Conservation (phyloP, 2,329 filamentous ascomycete genomes). For the Phaeoacremonium minimum region DNA sequence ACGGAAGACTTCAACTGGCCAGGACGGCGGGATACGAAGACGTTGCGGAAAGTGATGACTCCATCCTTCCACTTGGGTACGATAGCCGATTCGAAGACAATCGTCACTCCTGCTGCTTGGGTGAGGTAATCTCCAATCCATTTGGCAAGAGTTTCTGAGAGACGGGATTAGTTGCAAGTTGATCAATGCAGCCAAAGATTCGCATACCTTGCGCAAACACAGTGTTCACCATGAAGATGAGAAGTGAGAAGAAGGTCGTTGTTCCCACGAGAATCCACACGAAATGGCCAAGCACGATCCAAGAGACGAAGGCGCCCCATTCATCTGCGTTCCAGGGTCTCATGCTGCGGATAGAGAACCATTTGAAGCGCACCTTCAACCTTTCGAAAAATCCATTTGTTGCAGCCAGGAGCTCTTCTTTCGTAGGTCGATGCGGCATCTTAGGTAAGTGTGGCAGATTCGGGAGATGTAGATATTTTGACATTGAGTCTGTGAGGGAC, state of each 20-base stretch:
- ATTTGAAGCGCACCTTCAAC: constrained; percentile 89
- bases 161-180: not conserved
- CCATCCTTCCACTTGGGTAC: constrained; percentile 94
- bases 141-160: constrained; percentile 77
- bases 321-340: constrained; percentile 95
- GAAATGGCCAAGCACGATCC: constrained; percentile 89
- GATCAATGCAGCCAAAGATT: not conserved
- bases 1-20: constrained; percentile 79
- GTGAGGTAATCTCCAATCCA: constrained; percentile 97
- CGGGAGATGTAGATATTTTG: constrained; percentile 55
- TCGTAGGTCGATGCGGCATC: constrained; percentile 83
- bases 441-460: constrained; percentile 49
- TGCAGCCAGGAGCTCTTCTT: constrained; percentile 87
- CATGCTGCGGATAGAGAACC: constrained; percentile 91
- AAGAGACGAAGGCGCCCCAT: constrained; percentile 91
- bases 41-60: constrained; percentile 94
- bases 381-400: constrained; percentile 92
- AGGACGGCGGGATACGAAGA: constrained; percentile 88
- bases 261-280: constrained; percentile 96
- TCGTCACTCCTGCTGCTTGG: constrained; percentile 84
- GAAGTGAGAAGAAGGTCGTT: constrained; percentile 90
- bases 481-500: constrained; percentile 46
- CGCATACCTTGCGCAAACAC: constrained; percentile 83
- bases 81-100: constrained; percentile 96
- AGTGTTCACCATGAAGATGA: constrained; percentile 90